phyloP scores from a whole-genome alignment of 2,329 filamentous ascomycete species.

The Pseudogymnoascus sp. region DNA sequence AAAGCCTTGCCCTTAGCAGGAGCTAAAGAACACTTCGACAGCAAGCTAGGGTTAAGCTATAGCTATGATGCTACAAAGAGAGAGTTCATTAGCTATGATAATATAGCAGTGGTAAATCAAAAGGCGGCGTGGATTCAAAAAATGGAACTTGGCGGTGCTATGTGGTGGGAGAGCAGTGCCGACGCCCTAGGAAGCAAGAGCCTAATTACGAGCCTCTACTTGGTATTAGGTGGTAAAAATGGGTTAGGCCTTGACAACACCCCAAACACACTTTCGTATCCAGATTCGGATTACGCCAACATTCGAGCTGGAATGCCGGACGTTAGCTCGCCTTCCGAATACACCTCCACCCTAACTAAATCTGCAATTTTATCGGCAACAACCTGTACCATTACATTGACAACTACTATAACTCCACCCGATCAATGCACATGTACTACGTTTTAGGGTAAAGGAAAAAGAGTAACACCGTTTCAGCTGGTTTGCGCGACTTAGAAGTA shows the following conservation, averaged over 20 bases:
- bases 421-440: too few species aligned
- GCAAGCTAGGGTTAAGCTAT: slow-evolving; percentile 55
- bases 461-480: too few species aligned
- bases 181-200: slow-evolving; percentile 54
- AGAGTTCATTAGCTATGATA: slow-evolving; percentile 67
- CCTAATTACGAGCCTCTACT: slow-evolving; percentile 43
- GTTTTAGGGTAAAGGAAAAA: too few species aligned
- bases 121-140: slow-evolving; percentile 60
- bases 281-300: background rate
- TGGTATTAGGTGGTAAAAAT: background rate
- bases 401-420: background rate
- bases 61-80: slow-evolving; percentile 54
- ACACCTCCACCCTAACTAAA: background rate
- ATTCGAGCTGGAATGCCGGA: background rate
- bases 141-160: slow-evolving; percentile 60
- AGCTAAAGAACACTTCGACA: slow-evolving; percentile 50
- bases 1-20: slow-evolving; percentile 61
- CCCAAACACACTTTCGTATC: background rate
- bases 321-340: background rate
- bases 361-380: background rate
- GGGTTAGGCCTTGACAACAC: background rate
- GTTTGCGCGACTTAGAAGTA: too few species aligned
- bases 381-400: background rate
- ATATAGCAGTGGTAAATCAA: slow-evolving; percentile 46
- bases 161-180: slow-evolving; percentile 77